These are phyloP conservation scores for Colletotrichum brevisporum DNA, from an alignment of 2,329 filamentous ascomycete species.

Conservation along the genomic window DNA sequence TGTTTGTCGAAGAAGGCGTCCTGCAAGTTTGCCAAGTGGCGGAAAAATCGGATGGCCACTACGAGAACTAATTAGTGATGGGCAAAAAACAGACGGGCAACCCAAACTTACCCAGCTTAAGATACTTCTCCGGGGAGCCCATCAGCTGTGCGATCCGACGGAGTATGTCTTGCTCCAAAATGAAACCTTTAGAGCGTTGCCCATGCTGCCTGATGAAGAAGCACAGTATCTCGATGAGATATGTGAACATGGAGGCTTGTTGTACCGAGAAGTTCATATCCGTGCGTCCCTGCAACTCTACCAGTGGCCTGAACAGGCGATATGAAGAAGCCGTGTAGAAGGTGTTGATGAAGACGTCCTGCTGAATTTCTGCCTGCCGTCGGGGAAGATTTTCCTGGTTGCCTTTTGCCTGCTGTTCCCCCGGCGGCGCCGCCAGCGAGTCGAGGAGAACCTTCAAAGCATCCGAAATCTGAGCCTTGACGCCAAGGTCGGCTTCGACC, in stretches of 20 bases:
- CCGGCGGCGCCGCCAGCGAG: conserved; percentile 51
- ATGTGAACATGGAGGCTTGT: conserved; percentile 90
- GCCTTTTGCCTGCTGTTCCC: conserved; percentile 68
- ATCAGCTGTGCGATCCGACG: conserved; percentile 87
- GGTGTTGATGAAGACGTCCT: conserved; percentile 86
- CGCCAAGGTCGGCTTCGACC: conserved; percentile 91
- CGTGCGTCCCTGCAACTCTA: conserved; percentile 79
- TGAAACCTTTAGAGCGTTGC: conserved; percentile 88
- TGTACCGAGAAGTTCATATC: conserved; percentile 83
- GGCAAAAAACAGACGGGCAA: conserved; percentile 35
- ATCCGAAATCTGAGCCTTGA: conserved; percentile 96
- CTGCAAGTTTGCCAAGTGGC: conserved; percentile 85
- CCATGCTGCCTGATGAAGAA: conserved; percentile 95
- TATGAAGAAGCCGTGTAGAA: conserved; percentile 92
- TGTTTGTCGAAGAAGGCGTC: conserved; percentile 94
- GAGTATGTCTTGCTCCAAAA: conserved; percentile 83
- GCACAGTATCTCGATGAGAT: conserved; percentile 92
- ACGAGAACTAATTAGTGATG: conserved; percentile 33
- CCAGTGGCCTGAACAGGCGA: conserved; percentile 88
- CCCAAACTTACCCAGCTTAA: conserved; percentile 82
- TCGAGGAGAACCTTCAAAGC: conserved; percentile 95
- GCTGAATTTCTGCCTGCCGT: conserved; percentile 72
- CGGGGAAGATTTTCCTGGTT: conserved; percentile 73
- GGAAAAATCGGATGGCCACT: conserved; percentile 95
- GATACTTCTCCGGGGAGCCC: conserved; percentile 86